These are phyloP conservation scores for Cylindricascospora bacillispora DNA, from an alignment of 1,139 yeast genomes.

Conservation along the genomic window DNA sequence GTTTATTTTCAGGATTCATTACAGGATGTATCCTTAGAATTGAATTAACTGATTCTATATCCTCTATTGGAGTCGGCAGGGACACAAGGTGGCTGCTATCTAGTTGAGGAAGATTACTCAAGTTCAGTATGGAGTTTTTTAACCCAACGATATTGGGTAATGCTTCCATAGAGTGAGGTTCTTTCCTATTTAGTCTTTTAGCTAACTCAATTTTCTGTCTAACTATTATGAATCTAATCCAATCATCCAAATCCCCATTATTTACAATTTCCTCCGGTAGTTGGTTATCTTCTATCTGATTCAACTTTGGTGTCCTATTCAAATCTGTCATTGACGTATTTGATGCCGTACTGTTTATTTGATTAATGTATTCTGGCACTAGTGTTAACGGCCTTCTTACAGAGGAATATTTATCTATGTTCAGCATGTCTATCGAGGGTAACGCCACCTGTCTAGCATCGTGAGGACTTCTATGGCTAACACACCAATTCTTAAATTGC, in stretches of 20 bases:
- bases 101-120: not conserved
- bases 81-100: not conserved
- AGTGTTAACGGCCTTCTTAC: slow-evolving; percentile 14
- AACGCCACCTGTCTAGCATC: slow-evolving; percentile 30
- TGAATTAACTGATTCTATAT: not conserved
- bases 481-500: slow-evolving; percentile 38
- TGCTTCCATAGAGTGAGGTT: slow-evolving; percentile 9
- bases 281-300: not conserved
- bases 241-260: slow-evolving; percentile 23
- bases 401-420: slow-evolving; percentile 7
- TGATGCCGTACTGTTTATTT: slow-evolving; percentile 8
- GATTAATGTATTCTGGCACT: slow-evolving; percentile 26
- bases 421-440: slow-evolving; percentile 25
- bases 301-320: slow-evolving; percentile 8
- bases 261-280: slow-evolving; percentile 18
- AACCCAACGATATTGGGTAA: slow-evolving; percentile 21
- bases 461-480: slow-evolving; percentile 28
- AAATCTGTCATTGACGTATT: slow-evolving; percentile 7
- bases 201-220: slow-evolving; percentile 17
- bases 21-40: slow-evolving; percentile 10
- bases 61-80: not conserved
- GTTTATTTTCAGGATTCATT: slow-evolving; percentile 14
- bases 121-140: slow-evolving; percentile 14
- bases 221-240: slow-evolving; percentile 19
- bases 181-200: slow-evolving; percentile 11